phyloP scores from a whole-genome alignment of 306 rosid genomes.

The Prunus padus region DNA sequence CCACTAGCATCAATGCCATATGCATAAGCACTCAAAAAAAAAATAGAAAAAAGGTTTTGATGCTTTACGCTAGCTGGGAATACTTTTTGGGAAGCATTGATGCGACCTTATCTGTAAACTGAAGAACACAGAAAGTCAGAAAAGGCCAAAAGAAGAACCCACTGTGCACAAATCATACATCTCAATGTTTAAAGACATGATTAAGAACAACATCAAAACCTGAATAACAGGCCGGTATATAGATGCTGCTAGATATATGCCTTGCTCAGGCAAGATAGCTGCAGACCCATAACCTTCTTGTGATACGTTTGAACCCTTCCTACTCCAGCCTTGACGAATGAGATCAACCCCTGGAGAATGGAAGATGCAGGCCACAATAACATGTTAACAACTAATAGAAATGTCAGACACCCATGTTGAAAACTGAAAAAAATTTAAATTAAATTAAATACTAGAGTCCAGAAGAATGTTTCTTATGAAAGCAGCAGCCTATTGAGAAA shows the following conservation, averaged over 20 bases:
- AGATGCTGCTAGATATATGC: conserved; percentile 96
- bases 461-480: not conserved
- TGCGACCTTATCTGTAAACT: conserved; percentile 94
- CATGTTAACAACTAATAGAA: conserved; percentile 1
- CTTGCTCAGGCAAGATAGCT: conserved; percentile 95
- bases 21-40: conserved; percentile 2
- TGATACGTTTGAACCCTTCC: conserved; percentile 77
- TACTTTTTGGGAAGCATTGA: conserved; percentile 86
- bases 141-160: conserved; percentile 18
- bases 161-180: not conserved
- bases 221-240: conserved; percentile 92
- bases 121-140: conserved; percentile 44
- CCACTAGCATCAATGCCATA: not conserved
- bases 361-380: conserved; percentile 15
- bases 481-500: not conserved
- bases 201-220: conserved; percentile 43
- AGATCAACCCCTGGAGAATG: conserved; percentile 70
- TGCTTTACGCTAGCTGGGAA: conserved; percentile 84
- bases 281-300: conserved; percentile 99
- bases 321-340: conserved; percentile 97
- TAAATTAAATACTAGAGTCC: not conserved
- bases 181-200: not conserved
- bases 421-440: not conserved
- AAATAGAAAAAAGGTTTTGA: conserved; percentile 5
- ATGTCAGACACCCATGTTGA: not conserved